Evolutionary conservation across 2,329 filamentous ascomycete genomes (phyloP).

Genomic region (Amauroascus verrucosus): DNA sequence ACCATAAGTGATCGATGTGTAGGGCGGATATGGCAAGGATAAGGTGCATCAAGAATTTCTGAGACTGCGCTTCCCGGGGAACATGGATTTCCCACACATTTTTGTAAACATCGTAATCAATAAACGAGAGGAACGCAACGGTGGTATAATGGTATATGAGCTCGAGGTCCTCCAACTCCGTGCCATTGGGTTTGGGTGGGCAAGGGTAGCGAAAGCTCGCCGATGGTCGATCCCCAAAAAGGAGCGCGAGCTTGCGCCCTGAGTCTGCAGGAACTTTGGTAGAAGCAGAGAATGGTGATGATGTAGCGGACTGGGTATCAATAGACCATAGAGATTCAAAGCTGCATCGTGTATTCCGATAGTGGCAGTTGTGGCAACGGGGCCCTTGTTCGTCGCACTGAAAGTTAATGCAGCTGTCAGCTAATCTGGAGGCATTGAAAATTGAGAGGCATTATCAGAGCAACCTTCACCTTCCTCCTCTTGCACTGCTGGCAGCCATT

Average conservation of each 20-base stretch:
- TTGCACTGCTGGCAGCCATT: slow-evolving; percentile 17
- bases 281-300: neutral
- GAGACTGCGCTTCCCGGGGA: slow-evolving; percentile 14
- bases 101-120: slow-evolving; percentile 15
- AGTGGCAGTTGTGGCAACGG: slow-evolving; percentile 15
- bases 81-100: slow-evolving; percentile 16
- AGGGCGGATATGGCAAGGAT: slow-evolving; percentile 21
- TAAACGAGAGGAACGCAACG: slow-evolving; percentile 9
- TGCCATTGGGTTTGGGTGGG: neutral
- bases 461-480: slow-evolving; percentile 17
- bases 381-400: slow-evolving; percentile 17
- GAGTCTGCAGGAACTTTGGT: neutral
- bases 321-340: slow-evolving; percentile 5
- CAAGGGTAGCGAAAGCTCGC: neutral
- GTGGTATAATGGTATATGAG: slow-evolving; percentile 17
- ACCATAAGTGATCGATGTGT: slow-evolving; percentile 16
- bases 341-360: slow-evolving; percentile 11
- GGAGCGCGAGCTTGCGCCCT: neutral
- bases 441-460: neutral
- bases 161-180: slow-evolving; percentile 9
- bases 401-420: neutral
- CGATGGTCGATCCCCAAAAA: neutral
- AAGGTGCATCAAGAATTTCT: slow-evolving; percentile 21
- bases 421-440: neutral
- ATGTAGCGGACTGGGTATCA: neutral